These are phyloP conservation scores for Rugonectria rugulosa DNA, from an alignment of 2,329 filamentous ascomycete species.

Conservation along the genomic window DNA sequence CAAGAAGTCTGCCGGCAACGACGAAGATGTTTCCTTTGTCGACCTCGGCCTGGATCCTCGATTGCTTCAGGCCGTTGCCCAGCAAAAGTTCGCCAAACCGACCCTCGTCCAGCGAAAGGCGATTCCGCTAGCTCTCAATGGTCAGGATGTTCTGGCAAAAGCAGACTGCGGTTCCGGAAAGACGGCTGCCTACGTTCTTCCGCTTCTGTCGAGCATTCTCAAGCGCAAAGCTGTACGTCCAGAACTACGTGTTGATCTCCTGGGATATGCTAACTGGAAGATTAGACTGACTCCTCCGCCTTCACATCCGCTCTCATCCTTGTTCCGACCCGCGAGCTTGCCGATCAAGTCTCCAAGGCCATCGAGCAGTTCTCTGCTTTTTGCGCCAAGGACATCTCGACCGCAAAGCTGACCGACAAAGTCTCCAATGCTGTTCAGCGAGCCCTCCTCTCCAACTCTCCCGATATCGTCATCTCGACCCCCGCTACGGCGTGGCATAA, in stretches of 20 bases:
- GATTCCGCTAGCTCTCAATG: conserved; percentile 86
- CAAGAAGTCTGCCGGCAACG: conserved; percentile 32
- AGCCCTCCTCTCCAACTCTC: conserved; percentile 82
- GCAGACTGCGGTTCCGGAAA: conserved; percentile 97
- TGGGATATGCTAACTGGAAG: conserved; percentile 13
- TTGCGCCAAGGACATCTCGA: conserved; percentile 83
- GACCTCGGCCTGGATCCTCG: conserved; percentile 83
- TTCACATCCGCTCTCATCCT: conserved; percentile 82
- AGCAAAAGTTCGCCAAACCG: conserved; percentile 83
- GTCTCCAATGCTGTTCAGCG: conserved; percentile 88
- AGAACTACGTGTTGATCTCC: not conserved
- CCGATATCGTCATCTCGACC: conserved; percentile 91
- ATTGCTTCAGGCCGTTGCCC: conserved; percentile 83
- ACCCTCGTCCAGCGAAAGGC: conserved; percentile 89
- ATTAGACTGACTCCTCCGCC: conserved; percentile 57
- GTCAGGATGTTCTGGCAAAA: conserved; percentile 88
- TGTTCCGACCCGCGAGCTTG: conserved; percentile 93
- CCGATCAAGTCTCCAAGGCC: conserved; percentile 85
- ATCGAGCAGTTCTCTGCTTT: conserved; percentile 81
- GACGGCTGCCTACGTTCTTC: conserved; percentile 93
- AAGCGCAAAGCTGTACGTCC: conserved; percentile 72
- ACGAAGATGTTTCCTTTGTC: conserved; percentile 68
- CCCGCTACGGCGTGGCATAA: conserved; percentile 84
- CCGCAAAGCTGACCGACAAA: conserved; percentile 88
- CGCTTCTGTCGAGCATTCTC: conserved; percentile 84